Evolutionary conservation across 768 basidiomycete genomes (phyloP).

Genomic region (Mycena galopus): DNA sequence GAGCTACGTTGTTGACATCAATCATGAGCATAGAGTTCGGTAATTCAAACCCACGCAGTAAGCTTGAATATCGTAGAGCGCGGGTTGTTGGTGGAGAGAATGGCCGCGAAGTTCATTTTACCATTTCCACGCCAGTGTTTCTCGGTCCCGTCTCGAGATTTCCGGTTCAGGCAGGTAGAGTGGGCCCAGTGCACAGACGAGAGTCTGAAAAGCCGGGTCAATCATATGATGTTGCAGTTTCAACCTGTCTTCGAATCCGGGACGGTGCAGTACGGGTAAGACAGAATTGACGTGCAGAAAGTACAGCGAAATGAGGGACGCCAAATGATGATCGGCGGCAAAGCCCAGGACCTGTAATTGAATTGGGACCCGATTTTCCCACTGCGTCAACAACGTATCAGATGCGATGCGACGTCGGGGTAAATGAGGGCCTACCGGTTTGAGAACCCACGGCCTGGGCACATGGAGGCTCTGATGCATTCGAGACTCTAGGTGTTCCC

Average conservation of each 20-base stretch:
- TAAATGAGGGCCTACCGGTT: too few species aligned
- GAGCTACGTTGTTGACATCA: background rate
- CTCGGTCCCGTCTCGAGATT: background rate
- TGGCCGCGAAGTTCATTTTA: slow-evolving; percentile 16
- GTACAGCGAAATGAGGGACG: slow-evolving; percentile 60
- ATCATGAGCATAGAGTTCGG: background rate
- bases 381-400: background rate
- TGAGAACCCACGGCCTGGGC: too few species aligned
- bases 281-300: slow-evolving; percentile 57
- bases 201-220: slow-evolving; percentile 61
- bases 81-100: background rate
- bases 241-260: slow-evolving; percentile 58
- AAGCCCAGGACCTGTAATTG: background rate
- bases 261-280: slow-evolving; percentile 64
- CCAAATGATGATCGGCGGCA: slow-evolving; percentile 43
- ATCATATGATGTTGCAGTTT: slow-evolving; percentile 51
- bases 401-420: too few species aligned
- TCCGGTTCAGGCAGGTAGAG: background rate
- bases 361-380: background rate
- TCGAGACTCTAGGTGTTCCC: too few species aligned
- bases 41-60: slow-evolving; percentile 23
- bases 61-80: slow-evolving; percentile 11
- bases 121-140: background rate
- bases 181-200: slow-evolving; percentile 65
- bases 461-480: too few species aligned